phyloP scores from a whole-genome alignment of 129 eudicot genomes.

The Flaveria sonorensis region DNA sequence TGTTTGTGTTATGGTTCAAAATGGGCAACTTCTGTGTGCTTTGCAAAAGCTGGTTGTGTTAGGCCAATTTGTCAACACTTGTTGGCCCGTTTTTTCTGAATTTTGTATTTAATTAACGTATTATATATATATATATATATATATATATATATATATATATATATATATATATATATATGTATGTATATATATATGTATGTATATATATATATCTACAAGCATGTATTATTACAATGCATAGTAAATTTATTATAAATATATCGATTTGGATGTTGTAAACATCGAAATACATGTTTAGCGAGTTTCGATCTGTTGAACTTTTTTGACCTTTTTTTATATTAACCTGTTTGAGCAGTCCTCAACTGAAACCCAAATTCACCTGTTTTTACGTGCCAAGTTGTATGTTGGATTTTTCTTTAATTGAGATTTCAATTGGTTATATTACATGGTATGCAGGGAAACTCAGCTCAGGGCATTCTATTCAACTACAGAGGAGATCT shows the following conservation, averaged over 20 bases:
- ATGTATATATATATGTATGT: no score
- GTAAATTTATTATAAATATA: background rate
- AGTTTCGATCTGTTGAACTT: background rate
- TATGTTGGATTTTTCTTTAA: background rate
- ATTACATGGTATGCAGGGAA: slow-evolving; percentile 58
- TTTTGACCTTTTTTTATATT: background rate
- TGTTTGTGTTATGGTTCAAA: background rate
- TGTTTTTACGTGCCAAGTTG: background rate
- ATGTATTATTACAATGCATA: background rate
- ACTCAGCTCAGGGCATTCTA: slow-evolving; percentile 96
- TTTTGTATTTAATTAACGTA: background rate
- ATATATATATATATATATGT: no score
- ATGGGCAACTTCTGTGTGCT: background rate
- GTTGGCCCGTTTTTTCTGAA: background rate
- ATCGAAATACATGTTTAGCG: slow-evolving; percentile 6
- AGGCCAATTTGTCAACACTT: background rate
- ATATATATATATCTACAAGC: background rate
- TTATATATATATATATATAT: background rate
- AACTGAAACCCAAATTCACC: background rate
- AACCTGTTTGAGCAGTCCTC: background rate
- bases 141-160: no score
- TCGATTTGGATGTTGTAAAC: background rate
- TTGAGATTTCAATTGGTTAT: slow-evolving; percentile 12
- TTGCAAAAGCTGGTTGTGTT: background rate
- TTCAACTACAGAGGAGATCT: slow-evolving; percentile 93